Conservation (phyloP, 2,329 filamentous ascomycete genomes). For the Cryphonectria japonica region DNA sequence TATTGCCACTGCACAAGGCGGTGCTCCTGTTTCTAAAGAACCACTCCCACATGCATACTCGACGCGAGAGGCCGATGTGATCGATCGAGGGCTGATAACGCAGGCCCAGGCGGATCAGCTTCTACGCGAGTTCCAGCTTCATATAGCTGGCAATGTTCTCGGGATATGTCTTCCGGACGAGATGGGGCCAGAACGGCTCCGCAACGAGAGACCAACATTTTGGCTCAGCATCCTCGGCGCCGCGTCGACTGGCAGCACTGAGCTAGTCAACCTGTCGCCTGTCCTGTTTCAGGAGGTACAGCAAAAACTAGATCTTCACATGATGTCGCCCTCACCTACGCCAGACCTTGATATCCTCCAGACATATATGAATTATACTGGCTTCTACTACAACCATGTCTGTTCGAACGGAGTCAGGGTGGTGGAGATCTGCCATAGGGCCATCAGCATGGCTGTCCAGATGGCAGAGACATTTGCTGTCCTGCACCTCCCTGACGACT, state of each 20-base stretch:
- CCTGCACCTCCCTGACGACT: neutral
- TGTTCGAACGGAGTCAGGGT: neutral
- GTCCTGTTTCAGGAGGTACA: slow-evolving; percentile 11
- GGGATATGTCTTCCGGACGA: slow-evolving; percentile 16
- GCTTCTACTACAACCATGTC: slow-evolving; percentile 17
- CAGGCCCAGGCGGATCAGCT: slow-evolving; percentile 11
- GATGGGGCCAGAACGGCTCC: slow-evolving; percentile 5
- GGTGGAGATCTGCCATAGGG: neutral
- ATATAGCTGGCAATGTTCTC: slow-evolving; percentile 12
- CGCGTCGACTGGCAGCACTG: slow-evolving; percentile 16
- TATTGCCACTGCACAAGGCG: neutral
- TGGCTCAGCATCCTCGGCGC: slow-evolving; percentile 29
- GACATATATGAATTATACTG: slow-evolving; percentile 11
- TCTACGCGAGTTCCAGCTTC: slow-evolving; percentile 13
- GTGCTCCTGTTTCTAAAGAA: neutral
- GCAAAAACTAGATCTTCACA: neutral
- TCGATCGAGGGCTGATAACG: slow-evolving; percentile 23
- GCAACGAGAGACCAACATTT: slow-evolving; percentile 10
- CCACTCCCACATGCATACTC: no score
- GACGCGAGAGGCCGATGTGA: slow-evolving; percentile 11
- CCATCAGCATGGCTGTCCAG: slow-evolving; percentile 5
- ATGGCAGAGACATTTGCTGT: slow-evolving; percentile 17
- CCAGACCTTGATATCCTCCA: slow-evolving; percentile 19
- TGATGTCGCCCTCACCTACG: neutral
- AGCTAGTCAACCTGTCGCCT: slow-evolving; percentile 6